Conservation (phyloP, 441 rosid species). For the Adansonia madagascariensis region DNA sequence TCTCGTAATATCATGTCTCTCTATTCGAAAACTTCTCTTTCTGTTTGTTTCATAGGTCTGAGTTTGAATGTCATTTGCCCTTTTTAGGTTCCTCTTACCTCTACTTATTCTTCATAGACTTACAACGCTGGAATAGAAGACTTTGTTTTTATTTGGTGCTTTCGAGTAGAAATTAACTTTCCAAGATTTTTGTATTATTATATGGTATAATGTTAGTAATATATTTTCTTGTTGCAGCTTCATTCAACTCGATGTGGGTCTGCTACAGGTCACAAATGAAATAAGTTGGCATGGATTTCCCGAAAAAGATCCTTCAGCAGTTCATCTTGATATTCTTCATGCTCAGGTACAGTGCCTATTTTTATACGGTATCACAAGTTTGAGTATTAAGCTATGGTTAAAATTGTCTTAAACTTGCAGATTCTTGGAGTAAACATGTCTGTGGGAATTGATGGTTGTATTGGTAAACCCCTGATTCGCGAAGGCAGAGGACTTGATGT, state of each 20-base stretch:
- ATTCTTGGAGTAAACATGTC: slow-evolving; percentile 95
- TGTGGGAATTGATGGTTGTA: slow-evolving; percentile 78
- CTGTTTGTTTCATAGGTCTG: not conserved
- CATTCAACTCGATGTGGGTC: slow-evolving; percentile 94
- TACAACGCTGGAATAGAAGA: slow-evolving; percentile 6
- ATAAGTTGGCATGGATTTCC: slow-evolving; percentile 92
- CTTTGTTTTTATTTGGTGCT: not conserved
- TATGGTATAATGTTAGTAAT: slow-evolving; percentile 27
- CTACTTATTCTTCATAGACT: slow-evolving; percentile 3
- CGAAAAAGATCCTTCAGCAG: slow-evolving; percentile 89
- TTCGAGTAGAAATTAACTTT: slow-evolving; percentile 15
- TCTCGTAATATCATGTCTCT: not conserved
- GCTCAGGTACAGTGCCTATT: slow-evolving; percentile 72
- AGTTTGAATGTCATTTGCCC: slow-evolving; percentile 10
- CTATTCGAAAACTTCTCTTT: not conserved
- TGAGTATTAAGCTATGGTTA: slow-evolving; percentile 26
- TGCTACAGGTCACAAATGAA: slow-evolving; percentile 87
- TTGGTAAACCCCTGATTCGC: slow-evolving; percentile 90
- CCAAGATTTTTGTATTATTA: slow-evolving; percentile 3
- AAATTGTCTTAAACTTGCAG: slow-evolving; percentile 50
- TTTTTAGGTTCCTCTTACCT: not conserved
- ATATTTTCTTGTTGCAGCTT: slow-evolving; percentile 57
- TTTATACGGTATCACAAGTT: slow-evolving; percentile 20
- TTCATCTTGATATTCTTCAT: slow-evolving; percentile 92
- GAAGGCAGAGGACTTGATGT: slow-evolving; percentile 90